Conservation (phyloP, 495 filamentous ascomycete species). For the Choiromyces venosus region DNA sequence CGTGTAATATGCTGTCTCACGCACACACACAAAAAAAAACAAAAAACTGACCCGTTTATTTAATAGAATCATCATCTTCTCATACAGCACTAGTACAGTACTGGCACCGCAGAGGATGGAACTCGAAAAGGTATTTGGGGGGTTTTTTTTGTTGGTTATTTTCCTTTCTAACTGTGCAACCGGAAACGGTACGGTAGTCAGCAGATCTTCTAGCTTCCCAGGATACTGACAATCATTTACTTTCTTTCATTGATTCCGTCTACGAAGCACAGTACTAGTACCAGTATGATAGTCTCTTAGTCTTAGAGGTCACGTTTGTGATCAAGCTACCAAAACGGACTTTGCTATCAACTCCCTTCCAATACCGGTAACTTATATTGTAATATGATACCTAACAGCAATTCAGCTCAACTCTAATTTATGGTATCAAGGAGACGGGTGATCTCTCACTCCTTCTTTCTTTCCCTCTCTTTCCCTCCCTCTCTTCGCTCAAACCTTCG, state of each 20-base stretch:
- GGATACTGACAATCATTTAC: background rate
- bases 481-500: background rate
- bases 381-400: constrained; percentile 2
- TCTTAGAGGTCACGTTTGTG: background rate
- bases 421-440: background rate
- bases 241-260: background rate
- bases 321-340: background rate
- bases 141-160: background rate
- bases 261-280: no score
- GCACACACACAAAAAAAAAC: background rate
- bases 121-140: background rate
- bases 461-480: background rate
- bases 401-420: constrained; percentile 5
- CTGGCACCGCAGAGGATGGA: no score
- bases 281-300: no score
- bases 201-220: background rate
- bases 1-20: constrained; percentile 23
- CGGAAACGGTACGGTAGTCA: background rate
- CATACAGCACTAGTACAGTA: no score
- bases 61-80: background rate
- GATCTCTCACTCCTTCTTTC: background rate
- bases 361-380: background rate
- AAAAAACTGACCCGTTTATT: background rate
- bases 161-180: background rate
- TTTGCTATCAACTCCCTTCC: background rate